Conservation (phyloP, 768 basidiomycete genomes). For the Dictyophora rubrovolvata region DNA sequence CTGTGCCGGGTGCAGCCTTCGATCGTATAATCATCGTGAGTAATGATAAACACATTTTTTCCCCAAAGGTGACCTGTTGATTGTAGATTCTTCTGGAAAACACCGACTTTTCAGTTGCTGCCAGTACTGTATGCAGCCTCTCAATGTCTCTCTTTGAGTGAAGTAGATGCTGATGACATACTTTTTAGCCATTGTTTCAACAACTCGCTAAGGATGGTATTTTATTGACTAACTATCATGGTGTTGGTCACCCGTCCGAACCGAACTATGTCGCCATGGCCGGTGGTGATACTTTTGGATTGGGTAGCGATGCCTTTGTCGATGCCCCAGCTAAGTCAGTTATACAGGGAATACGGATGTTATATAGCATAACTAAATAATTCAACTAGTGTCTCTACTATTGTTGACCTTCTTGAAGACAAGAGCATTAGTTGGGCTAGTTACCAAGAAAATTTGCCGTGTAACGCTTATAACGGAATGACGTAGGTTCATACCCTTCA, state of each 20-base stretch:
- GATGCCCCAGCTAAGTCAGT: conserved; percentile 16
- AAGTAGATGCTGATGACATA: not conserved
- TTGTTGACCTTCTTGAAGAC: conserved; percentile 41
- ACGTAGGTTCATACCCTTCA: conserved; percentile 18
- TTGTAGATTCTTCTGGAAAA: conserved; percentile 53
- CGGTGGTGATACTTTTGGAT: conserved; percentile 42
- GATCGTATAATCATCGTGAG: conserved; percentile 26
- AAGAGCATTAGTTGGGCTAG: not conserved
- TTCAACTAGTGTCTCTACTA: conserved; percentile 36
- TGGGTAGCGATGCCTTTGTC: conserved; percentile 31
- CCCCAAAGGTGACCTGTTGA: conserved; percentile 14
- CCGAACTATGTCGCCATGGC: conserved; percentile 41
- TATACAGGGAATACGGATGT: not conserved
- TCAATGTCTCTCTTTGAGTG: not conserved
- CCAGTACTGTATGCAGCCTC: conserved; percentile 1
- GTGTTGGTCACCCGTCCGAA: conserved; percentile 47
- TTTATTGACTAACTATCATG: conserved; percentile 26
- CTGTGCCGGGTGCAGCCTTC: conserved; percentile 34
- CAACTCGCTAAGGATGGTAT: conserved; percentile 41
- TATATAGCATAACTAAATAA: not conserved
- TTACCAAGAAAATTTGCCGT: conserved; percentile 39
- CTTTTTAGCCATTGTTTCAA: conserved; percentile 19
- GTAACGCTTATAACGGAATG: conserved; percentile 34
- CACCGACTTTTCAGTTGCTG: conserved; percentile 36
- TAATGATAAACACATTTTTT: not conserved